A percentile compares a stretch with the other conserved stretches of the same genome.
Conservation (phyloP, 495 filamentous ascomycete genomes). For the Amphirosellinia nigrospora region DNA sequence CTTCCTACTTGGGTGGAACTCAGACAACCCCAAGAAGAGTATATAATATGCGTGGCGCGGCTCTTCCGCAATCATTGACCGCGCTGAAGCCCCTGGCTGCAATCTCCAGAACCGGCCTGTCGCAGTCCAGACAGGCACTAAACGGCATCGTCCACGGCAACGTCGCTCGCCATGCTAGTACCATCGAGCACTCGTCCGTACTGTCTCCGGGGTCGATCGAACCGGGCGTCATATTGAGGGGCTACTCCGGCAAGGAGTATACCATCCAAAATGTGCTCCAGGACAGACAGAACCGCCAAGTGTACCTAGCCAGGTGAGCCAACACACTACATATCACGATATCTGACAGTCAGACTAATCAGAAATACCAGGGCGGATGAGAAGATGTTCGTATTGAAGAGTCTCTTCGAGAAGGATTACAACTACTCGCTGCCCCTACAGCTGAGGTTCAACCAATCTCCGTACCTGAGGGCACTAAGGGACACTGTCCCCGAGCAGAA, state of each 20-base stretch:
- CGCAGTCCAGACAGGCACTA: conserved; percentile 17
- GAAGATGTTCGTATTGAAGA: conserved; percentile 51
- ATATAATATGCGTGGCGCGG: conserved; percentile 27
- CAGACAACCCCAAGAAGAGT: neutral
- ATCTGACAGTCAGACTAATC: neutral
- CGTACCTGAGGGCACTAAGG: conserved; percentile 45
- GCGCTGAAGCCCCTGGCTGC: conserved; percentile 25
- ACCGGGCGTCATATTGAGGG: conserved; percentile 39
- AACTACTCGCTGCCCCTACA: conserved; percentile 49
- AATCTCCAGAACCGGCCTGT: conserved; percentile 16
- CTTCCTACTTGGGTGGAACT: conserved; percentile 4
- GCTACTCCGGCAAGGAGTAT: conserved; percentile 45
- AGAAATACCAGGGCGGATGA: conserved; percentile 39
- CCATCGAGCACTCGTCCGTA: conserved; percentile 27
- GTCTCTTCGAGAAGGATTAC: conserved; percentile 48
- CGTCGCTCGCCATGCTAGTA: conserved; percentile 24
- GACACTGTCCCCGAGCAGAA: conserved; percentile 54
- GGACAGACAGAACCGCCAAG: conserved; percentile 44
- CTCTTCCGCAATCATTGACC: conserved; percentile 21
- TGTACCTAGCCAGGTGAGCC: conserved; percentile 42
- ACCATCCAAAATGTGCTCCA: conserved; percentile 46
- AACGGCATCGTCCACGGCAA: neutral
- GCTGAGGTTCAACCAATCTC: conserved; percentile 43
- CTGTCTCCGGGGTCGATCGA: conserved; percentile 27
- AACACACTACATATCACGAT: neutral